A percentile compares a stretch with the other conserved stretches of the same genome.
phyloP scores from a whole-genome alignment of 179 eudicot species.

The Kewa caespitosa region DNA sequence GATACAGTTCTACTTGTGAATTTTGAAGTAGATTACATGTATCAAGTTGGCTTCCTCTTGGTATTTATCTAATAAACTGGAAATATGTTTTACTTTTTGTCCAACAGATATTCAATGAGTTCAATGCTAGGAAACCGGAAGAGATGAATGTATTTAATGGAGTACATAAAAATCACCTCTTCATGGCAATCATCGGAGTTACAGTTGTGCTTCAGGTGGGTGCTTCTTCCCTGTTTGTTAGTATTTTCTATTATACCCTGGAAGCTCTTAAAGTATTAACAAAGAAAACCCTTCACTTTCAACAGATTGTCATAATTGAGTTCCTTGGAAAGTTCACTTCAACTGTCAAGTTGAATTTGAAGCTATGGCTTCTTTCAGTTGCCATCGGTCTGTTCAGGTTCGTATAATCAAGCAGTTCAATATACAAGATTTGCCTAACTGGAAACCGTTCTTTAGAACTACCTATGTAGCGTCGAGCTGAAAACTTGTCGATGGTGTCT shows the following conservation, averaged over 20 bases:
- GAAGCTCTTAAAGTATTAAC: background rate
- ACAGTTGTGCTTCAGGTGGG: slow-evolving; percentile 78
- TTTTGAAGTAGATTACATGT: background rate
- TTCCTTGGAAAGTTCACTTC: slow-evolving; percentile 73
- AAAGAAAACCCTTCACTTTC: slow-evolving; percentile 13
- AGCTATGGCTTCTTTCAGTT: slow-evolving; percentile 68
- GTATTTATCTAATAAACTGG: background rate
- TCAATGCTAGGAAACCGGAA: slow-evolving; percentile 91
- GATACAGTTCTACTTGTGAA: background rate
- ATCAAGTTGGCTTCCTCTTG: background rate
- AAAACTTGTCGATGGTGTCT: background rate
- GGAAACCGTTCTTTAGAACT: background rate
- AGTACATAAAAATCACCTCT: slow-evolving; percentile 58
- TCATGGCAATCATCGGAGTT: slow-evolving; percentile 63
- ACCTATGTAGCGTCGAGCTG: background rate
- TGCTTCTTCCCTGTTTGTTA: slow-evolving; percentile 3
- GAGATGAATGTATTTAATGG: slow-evolving; percentile 74
- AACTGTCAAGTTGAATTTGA: slow-evolving; percentile 56
- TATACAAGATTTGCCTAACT: background rate
- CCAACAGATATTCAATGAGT: slow-evolving; percentile 81
- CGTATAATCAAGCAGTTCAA: slow-evolving; percentile 11
- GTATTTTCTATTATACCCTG: background rate
- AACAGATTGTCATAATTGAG: slow-evolving; percentile 64
- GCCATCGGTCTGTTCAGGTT: slow-evolving; percentile 65
- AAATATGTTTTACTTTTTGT: background rate